A percentile compares a stretch with the other conserved stretches of the same genome.
phyloP scores from a whole-genome alignment of 2,329 filamentous ascomycete genomes.

The Zalaria sp. region DNA sequence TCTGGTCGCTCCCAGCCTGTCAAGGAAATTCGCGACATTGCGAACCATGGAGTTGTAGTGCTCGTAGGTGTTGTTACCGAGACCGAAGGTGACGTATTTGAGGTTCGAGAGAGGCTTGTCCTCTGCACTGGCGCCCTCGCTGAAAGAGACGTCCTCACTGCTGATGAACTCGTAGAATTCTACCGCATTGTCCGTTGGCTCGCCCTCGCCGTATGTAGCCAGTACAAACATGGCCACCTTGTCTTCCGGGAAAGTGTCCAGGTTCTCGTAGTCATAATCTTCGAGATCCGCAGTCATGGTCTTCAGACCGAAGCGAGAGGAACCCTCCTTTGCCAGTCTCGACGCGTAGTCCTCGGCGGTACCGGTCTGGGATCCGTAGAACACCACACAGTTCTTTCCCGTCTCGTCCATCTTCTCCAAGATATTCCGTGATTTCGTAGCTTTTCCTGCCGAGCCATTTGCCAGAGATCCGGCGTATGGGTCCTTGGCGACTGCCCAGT shows the following conservation, averaged over 20 bases:
- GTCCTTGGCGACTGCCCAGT: conserved; percentile 81
- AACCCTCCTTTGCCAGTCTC: conserved; percentile 89
- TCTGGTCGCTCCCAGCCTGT: conserved; percentile 67
- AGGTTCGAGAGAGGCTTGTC: conserved; percentile 68
- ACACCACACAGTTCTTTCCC: conserved; percentile 93
- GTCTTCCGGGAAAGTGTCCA: conserved; percentile 77
- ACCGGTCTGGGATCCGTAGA: conserved; percentile 96
- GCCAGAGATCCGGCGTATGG: conserved; percentile 68
- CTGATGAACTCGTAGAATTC: conserved; percentile 97
- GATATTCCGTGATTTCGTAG: conserved; percentile 80
- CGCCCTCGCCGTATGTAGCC: conserved; percentile 94
- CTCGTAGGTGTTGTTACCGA: conserved; percentile 35
- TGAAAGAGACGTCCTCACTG: conserved; percentile 68
- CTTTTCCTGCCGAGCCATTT: conserved; percentile 52
- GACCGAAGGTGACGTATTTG: conserved; percentile 62
- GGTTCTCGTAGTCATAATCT: conserved; percentile 92
- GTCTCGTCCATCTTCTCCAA: conserved; percentile 91
- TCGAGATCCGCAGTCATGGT: conserved; percentile 98
- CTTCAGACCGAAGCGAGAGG: conserved; percentile 87
- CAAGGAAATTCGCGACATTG: conserved; percentile 68
- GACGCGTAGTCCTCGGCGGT: conserved; percentile 98
- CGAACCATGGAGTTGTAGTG: conserved; percentile 99
- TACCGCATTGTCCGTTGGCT: conserved; percentile 96
- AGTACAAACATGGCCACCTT: conserved; percentile 92
- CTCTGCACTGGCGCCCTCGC: conserved; percentile 45